A percentile compares a stretch with the other conserved stretches of the same genome.
These are phyloP conservation scores for Ogataea degrootiae DNA, from an alignment of 805 yeast genomes.

Conservation along the genomic window DNA sequence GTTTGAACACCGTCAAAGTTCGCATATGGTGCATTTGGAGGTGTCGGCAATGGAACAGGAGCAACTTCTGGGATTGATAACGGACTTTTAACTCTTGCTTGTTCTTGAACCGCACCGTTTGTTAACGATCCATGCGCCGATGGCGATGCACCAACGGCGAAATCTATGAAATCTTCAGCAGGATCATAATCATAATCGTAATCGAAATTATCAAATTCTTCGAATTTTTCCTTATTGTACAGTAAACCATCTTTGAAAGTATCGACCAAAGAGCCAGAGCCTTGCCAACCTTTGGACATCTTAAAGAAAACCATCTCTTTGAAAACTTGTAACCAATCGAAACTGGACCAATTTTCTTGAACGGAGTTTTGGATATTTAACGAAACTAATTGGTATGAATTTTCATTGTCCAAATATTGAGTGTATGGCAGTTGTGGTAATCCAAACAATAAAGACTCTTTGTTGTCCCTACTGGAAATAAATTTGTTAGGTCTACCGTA, in stretches of 20 bases:
- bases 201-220: constrained; percentile 17
- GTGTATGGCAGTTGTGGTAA: constrained; percentile 71
- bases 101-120: too few species aligned
- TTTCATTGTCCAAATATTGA: constrained; percentile 42
- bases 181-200: constrained; percentile 26
- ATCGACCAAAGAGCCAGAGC: constrained; percentile 31
- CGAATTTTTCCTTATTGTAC: constrained; percentile 23
- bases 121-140: too few species aligned
- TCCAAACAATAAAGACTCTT: constrained; percentile 58
- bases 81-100: too few species aligned
- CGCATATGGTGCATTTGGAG: too few species aligned
- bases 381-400: constrained; percentile 27
- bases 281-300: constrained; percentile 32
- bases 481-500: constrained; percentile 72
- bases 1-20: too few species aligned
- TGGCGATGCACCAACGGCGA: neutral
- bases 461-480: constrained; percentile 26
- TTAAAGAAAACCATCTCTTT: constrained; percentile 32
- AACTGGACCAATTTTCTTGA: constrained; percentile 27
- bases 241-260: constrained; percentile 28
- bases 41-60: too few species aligned
- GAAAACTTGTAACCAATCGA: constrained; percentile 34
- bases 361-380: constrained; percentile 30
- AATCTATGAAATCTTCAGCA: constrained; percentile 26
- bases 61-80: too few species aligned